These are phyloP conservation scores for Nothophytophthora sp. DNA, from an alignment of 352 stramenopile species.

Conservation along the genomic window DNA sequence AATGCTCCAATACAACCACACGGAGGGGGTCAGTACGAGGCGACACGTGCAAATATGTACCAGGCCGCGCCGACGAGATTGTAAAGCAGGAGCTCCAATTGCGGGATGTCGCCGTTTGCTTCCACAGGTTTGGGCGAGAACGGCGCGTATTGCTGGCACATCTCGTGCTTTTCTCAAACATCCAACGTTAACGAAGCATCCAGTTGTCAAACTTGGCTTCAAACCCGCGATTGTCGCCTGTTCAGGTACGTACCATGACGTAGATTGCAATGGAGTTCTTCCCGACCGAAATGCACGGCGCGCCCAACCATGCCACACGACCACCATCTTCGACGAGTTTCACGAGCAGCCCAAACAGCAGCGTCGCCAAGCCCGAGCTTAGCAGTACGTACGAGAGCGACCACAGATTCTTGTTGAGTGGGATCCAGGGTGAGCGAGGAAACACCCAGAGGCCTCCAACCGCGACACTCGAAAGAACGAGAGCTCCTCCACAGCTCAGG, in stretches of 20 bases:
- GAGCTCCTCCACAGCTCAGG: constrained; percentile 6
- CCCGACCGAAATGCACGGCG: constrained; percentile 44
- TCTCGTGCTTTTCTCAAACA: constrained; percentile 44
- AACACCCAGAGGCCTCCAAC: constrained; percentile 29
- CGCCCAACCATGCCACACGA: constrained; percentile 15
- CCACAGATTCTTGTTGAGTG: constrained; percentile 89
- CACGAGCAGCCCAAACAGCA: constrained; percentile 28
- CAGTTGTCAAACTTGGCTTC: not conserved
- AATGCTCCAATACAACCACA: too few species aligned
- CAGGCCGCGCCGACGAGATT: constrained; percentile 43
- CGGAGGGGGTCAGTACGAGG: too few species aligned
- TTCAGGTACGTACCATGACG: constrained; percentile 43
- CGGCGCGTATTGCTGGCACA: constrained; percentile 48
- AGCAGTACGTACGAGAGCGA: constrained; percentile 68
- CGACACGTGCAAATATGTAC: constrained; percentile 23
- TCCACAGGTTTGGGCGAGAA: constrained; percentile 36
- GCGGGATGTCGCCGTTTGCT: constrained; percentile 8
- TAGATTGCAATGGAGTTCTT: constrained; percentile 83
- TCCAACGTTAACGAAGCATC: constrained; percentile 1
- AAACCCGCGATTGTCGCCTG: not conserved
- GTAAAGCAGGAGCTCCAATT: constrained; percentile 41
- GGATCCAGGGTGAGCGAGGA: constrained; percentile 36
- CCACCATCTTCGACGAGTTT: constrained; percentile 18
- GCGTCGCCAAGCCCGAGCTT: constrained; percentile 37
- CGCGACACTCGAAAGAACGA: constrained; percentile 7